Conservation (phyloP, 768 basidiomycete species). For the Rhodocollybia butyracea region DNA sequence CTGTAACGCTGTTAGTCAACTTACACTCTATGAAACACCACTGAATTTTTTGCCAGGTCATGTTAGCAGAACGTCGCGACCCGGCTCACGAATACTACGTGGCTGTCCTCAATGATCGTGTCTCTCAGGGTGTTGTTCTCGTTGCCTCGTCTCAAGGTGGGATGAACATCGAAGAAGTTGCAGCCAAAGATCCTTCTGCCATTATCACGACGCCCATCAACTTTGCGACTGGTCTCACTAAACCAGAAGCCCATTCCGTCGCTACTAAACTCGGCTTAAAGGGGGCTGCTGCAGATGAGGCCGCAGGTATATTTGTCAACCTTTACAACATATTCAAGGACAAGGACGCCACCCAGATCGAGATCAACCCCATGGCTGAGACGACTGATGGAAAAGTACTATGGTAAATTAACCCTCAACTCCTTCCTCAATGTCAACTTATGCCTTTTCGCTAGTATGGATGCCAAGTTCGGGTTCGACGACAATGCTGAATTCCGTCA, state of each 20-base stretch:
- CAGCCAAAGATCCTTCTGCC: conserved; percentile 88
- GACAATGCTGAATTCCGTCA: conserved; percentile 99
- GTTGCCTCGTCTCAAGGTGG: conserved; percentile 94
- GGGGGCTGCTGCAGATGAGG: conserved; percentile 65
- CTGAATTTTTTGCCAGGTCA: conserved; percentile 56
- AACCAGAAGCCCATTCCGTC: conserved; percentile 65
- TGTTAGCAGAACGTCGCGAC: conserved; percentile 94
- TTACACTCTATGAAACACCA: neutral
- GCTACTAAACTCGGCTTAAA: conserved; percentile 93
- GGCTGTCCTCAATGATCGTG: conserved; percentile 94
- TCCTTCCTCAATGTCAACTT: conserved; percentile 7
- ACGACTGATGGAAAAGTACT: conserved; percentile 89
- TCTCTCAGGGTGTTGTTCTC: conserved; percentile 82
- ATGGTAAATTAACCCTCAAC: conserved; percentile 58
- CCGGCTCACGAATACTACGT: conserved; percentile 98
- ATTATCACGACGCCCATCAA: conserved; percentile 95
- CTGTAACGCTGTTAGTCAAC: conserved; percentile 84
- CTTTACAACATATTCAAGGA: conserved; percentile 97
- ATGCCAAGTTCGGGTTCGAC: conserved; percentile 99
- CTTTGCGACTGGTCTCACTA: conserved; percentile 76
- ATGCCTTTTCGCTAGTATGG: conserved; percentile 68
- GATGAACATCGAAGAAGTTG: conserved; percentile 99
- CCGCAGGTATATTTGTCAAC: conserved; percentile 90
- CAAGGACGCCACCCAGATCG: conserved; percentile 98
- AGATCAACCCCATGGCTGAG: conserved; percentile 97